These are phyloP conservation scores for Apiospora phragmitis DNA, from an alignment of 2,329 filamentous ascomycete genomes.

Conservation along the genomic window DNA sequence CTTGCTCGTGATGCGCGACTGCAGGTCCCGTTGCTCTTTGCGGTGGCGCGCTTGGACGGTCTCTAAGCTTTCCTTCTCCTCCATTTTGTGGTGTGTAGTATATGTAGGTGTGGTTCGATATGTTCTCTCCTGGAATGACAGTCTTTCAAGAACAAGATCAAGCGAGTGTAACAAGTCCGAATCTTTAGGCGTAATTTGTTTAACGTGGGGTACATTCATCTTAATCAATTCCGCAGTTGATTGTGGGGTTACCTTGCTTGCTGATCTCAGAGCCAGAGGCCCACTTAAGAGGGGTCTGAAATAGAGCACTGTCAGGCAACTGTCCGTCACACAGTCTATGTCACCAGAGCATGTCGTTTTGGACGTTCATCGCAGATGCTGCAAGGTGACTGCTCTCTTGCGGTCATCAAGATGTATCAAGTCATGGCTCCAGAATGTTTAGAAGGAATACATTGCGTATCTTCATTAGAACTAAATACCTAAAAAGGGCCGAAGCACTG, in stretches of 20 bases:
- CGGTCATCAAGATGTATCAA: not conserved
- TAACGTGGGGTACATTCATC: not conserved
- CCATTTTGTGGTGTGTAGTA: not conserved
- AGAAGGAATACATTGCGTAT: not conserved
- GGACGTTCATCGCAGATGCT: too few relatives aligned
- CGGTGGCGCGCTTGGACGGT: conserved; percentile 78
- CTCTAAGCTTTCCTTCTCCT: conserved; percentile 51
- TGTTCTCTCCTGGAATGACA: not conserved
- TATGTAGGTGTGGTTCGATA: too few relatives aligned
- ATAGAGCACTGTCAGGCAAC: not conserved
- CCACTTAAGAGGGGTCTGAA: not conserved
- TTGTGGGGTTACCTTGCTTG: not conserved
- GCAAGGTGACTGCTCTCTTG: too few relatives aligned
- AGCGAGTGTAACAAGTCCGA: not conserved
- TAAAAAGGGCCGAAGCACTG: not conserved
- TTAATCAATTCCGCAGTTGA: not conserved
- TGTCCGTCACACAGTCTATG: not conserved
- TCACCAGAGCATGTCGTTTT: not conserved
- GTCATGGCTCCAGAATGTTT: not conserved
- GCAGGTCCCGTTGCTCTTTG: conserved; percentile 85
- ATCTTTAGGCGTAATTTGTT: not conserved
- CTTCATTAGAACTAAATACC: not conserved
- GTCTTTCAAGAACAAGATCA: not conserved
- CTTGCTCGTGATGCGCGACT: conserved; percentile 84
- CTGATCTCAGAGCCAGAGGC: not conserved